Percentiles rank a stretch among this genome's conserved stretches.
phyloP scores from a whole-genome alignment of 805 yeast genomes.

The Barnettozyma populi region DNA sequence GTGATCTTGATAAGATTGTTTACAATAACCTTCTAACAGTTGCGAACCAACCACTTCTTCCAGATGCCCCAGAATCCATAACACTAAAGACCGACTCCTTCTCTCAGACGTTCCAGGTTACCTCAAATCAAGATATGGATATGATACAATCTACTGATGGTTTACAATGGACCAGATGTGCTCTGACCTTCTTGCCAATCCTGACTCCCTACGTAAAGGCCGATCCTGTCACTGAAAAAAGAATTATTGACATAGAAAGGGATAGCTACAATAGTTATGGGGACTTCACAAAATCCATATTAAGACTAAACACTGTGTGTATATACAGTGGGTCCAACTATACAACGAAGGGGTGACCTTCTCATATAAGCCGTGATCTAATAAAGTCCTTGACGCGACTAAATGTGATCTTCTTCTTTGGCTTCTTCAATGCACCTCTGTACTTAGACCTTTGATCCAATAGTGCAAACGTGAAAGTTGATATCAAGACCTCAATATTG shows the following conservation, averaged over 20 bases:
- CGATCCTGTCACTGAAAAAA: constrained; percentile 19
- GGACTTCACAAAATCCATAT: constrained; percentile 14
- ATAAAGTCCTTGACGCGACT: not conserved
- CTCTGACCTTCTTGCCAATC: constrained; percentile 19
- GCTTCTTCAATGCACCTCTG: constrained; percentile 8
- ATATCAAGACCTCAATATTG: constrained; percentile 21
- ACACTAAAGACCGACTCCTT: constrained; percentile 12
- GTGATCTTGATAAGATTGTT: constrained; percentile 15
- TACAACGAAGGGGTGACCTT: constrained; percentile 7
- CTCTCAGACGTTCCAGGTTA: constrained; percentile 18
- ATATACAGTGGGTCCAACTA: constrained; percentile 22
- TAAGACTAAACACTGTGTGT: constrained; percentile 10
- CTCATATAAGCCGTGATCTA: not conserved
- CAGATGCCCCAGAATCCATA: not conserved
- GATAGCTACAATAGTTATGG: constrained; percentile 21
- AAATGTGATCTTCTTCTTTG: not conserved
- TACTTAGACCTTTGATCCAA: constrained; percentile 6
- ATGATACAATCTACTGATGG: constrained; percentile 12
- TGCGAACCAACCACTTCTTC: not conserved
- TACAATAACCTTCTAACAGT: constrained; percentile 7
- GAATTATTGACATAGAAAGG: constrained; percentile 19
- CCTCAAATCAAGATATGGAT: constrained; percentile 7
- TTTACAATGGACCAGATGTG: constrained; percentile 23
- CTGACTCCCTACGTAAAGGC: constrained; percentile 3
- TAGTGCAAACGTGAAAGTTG: constrained; percentile 19